A percentile compares a stretch with the other conserved stretches of the same genome.
Evolutionary conservation across 108 stramenopile genomes (phyloP).

Genomic region (Conticribra guillardii): DNA sequence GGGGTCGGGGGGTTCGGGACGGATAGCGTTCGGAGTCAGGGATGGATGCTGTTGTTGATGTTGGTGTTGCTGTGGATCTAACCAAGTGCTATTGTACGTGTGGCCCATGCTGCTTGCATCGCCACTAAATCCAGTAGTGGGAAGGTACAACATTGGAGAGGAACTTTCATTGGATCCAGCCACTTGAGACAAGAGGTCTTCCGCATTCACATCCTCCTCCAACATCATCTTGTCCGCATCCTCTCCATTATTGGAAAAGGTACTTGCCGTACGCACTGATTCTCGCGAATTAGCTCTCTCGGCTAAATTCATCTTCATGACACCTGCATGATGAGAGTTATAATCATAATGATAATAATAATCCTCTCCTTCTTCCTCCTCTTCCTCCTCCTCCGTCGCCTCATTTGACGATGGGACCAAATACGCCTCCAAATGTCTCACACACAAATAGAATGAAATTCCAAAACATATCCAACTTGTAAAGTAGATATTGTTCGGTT

Average conservation of each 20-base stretch:
- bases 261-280: no score
- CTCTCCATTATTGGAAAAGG: no score
- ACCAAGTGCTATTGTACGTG: neutral
- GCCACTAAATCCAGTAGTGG: neutral
- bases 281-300: no score
- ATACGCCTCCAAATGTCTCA: neutral
- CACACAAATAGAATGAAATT: neutral
- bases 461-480: slow-evolving; percentile 1
- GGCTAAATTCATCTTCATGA: no score
- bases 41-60: neutral
- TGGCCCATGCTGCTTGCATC: neutral
- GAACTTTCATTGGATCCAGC: neutral
- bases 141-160: neutral
- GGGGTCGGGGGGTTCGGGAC: neutral
- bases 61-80: neutral
- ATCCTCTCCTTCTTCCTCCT: no score
- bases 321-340: no score
- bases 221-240: no score
- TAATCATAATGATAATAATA: no score
- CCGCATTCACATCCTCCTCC: no score
- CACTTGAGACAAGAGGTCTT: no score
- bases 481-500: neutral
- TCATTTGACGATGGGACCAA: neutral
- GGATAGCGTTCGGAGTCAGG: neutral
- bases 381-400: no score